Evolutionary conservation across 805 yeast genomes (phyloP).

Genomic region (Wickerhamomyces tratensis): DNA sequence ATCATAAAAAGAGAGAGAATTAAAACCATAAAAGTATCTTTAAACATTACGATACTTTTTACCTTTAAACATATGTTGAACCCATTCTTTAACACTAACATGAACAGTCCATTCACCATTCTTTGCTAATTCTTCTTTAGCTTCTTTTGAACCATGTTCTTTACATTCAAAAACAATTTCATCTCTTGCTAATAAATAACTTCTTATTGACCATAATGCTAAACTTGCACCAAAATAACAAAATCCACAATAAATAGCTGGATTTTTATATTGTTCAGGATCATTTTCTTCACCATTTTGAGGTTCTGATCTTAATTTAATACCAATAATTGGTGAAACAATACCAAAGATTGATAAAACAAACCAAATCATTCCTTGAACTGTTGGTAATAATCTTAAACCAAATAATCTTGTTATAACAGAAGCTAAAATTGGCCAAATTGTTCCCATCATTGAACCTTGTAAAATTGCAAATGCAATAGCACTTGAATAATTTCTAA

Average conservation of each 20-base stretch:
- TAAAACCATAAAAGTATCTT: too few species aligned
- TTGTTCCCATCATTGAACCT: conserved; percentile 53
- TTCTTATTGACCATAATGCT: conserved; percentile 36
- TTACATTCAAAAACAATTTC: conserved; percentile 15
- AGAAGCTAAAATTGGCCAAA: conserved; percentile 48
- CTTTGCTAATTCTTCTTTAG: conserved; percentile 12
- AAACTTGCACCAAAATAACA: conserved; percentile 38
- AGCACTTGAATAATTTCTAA: conserved; percentile 46
- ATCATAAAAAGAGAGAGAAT: too few species aligned
- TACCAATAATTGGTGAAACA: conserved; percentile 55
- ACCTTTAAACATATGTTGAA: background rate
- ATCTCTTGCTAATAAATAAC: conserved; percentile 46
- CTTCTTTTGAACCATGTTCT: conserved; percentile 20
- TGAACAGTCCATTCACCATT: conserved; percentile 11
- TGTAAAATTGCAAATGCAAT: conserved; percentile 38
- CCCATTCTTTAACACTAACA: conserved; percentile 4
- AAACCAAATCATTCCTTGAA: conserved; percentile 44
- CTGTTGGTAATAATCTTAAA: conserved; percentile 36
- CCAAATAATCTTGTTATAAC: conserved; percentile 45
- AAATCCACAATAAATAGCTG: conserved; percentile 52
- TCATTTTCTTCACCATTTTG: conserved; percentile 21
- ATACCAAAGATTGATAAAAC: conserved; percentile 39
- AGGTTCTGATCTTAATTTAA: conserved; percentile 29
- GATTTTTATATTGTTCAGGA: conserved; percentile 39
- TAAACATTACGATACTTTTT: too few species aligned